Percentiles rank a stretch among this genome's conserved stretches.
Evolutionary conservation across 371 early-diverging fungal genomes (phyloP).

Genomic region (Syncephalastrum monosporum): DNA sequence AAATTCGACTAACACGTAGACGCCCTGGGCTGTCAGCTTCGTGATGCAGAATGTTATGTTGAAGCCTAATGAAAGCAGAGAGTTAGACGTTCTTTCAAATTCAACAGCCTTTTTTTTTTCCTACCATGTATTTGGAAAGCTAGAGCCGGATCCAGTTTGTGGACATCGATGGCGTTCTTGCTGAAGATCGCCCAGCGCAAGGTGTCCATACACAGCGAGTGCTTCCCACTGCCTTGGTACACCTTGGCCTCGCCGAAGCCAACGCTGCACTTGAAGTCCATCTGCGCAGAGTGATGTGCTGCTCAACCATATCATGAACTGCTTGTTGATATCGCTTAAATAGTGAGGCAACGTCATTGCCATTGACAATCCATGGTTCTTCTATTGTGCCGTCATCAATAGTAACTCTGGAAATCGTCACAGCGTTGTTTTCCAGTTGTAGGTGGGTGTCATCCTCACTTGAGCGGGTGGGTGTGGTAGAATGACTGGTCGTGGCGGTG

Average conservation of each 20-base stretch:
- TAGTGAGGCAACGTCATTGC: too few species aligned
- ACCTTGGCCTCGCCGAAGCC: not conserved
- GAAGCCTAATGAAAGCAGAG: not conserved
- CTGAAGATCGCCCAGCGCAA: slow-evolving; percentile 19
- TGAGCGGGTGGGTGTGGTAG: too few species aligned
- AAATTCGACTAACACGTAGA: slow-evolving; percentile 17
- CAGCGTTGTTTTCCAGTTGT: too few species aligned
- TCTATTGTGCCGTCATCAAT: too few species aligned
- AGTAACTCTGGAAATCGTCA: too few species aligned
- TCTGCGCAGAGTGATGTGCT: not conserved
- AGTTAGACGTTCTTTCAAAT: not conserved
- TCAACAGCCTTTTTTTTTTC: not conserved
- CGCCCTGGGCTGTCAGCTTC: slow-evolving; percentile 6
- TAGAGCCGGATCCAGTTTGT: slow-evolving; percentile 12
- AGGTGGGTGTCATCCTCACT: too few species aligned
- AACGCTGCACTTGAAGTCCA: slow-evolving; percentile 2
- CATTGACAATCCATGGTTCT: too few species aligned
- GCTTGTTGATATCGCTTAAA: too few species aligned
- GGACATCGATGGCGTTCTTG: slow-evolving; percentile 24
- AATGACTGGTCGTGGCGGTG: too few species aligned
- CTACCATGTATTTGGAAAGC: slow-evolving; percentile 12
- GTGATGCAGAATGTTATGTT: slow-evolving; percentile 13
- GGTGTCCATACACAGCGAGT: slow-evolving; percentile 14
- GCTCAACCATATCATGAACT: too few species aligned
- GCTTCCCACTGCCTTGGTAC: slow-evolving; percentile 12